phyloP scores from a whole-genome alignment of 352 stramenopile species.

The Phytophthora aleatoria region DNA sequence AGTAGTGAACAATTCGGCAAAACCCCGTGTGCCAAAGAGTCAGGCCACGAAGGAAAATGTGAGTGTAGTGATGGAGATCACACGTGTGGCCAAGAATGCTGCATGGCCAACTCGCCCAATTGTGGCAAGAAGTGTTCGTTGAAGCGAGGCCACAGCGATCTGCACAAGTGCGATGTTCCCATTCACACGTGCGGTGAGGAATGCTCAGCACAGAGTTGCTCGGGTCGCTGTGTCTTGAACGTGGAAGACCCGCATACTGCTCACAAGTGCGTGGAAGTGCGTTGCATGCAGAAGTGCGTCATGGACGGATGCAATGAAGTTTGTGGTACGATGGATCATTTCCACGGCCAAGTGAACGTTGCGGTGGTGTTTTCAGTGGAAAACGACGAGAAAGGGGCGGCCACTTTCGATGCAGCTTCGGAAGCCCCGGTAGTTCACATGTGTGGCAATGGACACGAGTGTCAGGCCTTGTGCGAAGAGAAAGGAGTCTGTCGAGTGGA shows the following conservation, averaged over 20 bases:
- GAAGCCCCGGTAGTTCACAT: constrained; percentile 62
- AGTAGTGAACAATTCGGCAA: constrained; percentile 25
- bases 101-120: constrained; percentile 47
- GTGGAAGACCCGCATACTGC: constrained; percentile 52
- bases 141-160: constrained; percentile 45
- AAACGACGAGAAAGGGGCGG: constrained; percentile 40
- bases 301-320: constrained; percentile 64
- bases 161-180: constrained; percentile 60
- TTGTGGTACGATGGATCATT: constrained; percentile 63
- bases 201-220: constrained; percentile 53
- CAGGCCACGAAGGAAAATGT: constrained; percentile 70
- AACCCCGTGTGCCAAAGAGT: constrained; percentile 52
- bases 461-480: constrained; percentile 56
- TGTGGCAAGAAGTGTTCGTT: constrained; percentile 54
- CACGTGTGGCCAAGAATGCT: constrained; percentile 60
- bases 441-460: constrained; percentile 59
- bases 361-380: constrained; percentile 56
- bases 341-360: constrained; percentile 61
- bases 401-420: constrained; percentile 46
- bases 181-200: constrained; percentile 61
- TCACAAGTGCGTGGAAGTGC: constrained; percentile 68
- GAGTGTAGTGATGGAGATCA: constrained; percentile 69
- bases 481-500: constrained; percentile 71
- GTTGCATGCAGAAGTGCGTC: constrained; percentile 61
- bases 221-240: constrained; percentile 52